Evolutionary conservation across 495 filamentous ascomycete species (phyloP).

Genomic region (Talaromyces proteolyticus): DNA sequence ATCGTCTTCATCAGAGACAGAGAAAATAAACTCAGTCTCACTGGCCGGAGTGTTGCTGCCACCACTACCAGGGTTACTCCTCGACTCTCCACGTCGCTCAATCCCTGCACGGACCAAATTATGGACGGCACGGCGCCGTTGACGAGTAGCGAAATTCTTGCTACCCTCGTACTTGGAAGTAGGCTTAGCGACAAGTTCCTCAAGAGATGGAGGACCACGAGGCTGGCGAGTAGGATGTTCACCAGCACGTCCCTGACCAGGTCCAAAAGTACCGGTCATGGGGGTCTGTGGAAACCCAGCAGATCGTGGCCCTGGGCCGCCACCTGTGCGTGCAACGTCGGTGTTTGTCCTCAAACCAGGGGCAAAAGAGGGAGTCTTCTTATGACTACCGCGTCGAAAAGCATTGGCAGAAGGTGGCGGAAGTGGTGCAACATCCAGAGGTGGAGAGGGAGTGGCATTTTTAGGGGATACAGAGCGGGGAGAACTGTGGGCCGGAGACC

Average conservation of each 20-base stretch:
- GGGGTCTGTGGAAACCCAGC: slow-evolving; percentile 75
- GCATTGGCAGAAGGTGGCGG: slow-evolving; percentile 77
- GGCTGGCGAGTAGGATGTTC: slow-evolving; percentile 94
- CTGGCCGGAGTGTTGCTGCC: slow-evolving; percentile 87
- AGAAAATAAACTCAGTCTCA: slow-evolving; percentile 76
- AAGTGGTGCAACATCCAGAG: slow-evolving; percentile 60
- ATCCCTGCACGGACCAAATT: slow-evolving; percentile 87
- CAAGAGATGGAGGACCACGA: slow-evolving; percentile 83
- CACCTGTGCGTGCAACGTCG: slow-evolving; percentile 54
- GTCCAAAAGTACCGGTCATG: slow-evolving; percentile 81
- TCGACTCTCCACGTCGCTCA: slow-evolving; percentile 68
- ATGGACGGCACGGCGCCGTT: slow-evolving; percentile 85
- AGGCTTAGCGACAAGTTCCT: slow-evolving; percentile 85
- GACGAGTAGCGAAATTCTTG: slow-evolving; percentile 96
- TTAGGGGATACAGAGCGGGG: slow-evolving; percentile 60
- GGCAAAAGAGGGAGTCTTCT: slow-evolving; percentile 79
- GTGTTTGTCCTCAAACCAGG: slow-evolving; percentile 54
- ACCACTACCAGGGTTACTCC: slow-evolving; percentile 48
- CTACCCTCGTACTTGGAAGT: slow-evolving; percentile 94
- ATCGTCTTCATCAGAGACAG: slow-evolving; percentile 76
- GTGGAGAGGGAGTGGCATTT: slow-evolving; percentile 54
- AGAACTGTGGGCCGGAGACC: slow-evolving; percentile 37
- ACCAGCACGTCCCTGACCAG: slow-evolving; percentile 85
- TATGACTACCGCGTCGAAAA: slow-evolving; percentile 78
- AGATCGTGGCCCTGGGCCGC: slow-evolving; percentile 66